Evolutionary conservation across 495 filamentous ascomycete genomes (phyloP), one percentile per base, ranked within the genome.

Genomic region (Xylaria cubensis): DNA sequence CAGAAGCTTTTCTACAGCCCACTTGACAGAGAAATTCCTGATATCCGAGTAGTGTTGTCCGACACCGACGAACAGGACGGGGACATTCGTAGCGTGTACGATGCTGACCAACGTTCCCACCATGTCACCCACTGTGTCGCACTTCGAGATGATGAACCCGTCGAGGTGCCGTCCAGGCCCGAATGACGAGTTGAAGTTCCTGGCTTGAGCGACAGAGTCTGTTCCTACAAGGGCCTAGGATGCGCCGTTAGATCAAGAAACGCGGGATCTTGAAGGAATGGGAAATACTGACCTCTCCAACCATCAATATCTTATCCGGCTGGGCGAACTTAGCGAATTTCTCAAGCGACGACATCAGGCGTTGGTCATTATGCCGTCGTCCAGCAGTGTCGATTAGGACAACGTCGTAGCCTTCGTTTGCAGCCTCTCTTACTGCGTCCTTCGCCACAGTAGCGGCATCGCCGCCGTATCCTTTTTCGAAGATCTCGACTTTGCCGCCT

Each of bases 81-180:
- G 96, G 64, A 97, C 95, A 19, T 95, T 94, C 4, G 97, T 98
- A 17, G 96, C 95, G 85, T 97, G 95, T 53, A 98, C 97, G 86
- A 99, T 97, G 81, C 94, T 97, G 39, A 99, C 96, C 73, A 99
- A 82, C 4, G 94, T 97, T 39, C 96, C 96, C 53, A 97, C 94
- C 96, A 98, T 99, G 83, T 98, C 95, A 34, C 96, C 96, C 55
- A 98, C 96, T 0, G 96, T 99, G 82, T 99, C 96, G 80, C 96
- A 99, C 79, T 99, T 99, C 71, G 91, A 95, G 76, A 99, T 97
- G 75, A 99, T 97, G 77, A 99, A 99, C 3, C 96, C 96, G 81
- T 99, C 96, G 59, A 97, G 79, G 63, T 89, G 88, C 73, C 94
- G 87, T 39, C 89, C 92, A 3, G 88, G 85, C 7, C 95, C 96